Evolutionary conservation across 169 alveolate species (phyloP), one percentile per base, ranked within the genome.

Genomic region (Cytauxzoon felis): DNA sequence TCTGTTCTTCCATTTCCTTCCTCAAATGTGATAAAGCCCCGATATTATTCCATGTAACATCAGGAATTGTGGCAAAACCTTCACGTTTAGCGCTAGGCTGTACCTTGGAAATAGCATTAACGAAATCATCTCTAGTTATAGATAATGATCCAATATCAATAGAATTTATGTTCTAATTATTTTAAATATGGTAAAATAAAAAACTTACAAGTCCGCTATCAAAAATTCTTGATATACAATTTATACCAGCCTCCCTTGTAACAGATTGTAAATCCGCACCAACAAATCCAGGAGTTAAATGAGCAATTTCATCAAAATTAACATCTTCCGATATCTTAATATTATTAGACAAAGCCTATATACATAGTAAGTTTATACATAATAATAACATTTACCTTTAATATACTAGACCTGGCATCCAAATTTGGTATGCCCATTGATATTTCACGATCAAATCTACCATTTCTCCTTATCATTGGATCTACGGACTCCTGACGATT

Each of bases 401-500:
- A 66, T 30, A 95, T 96, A 36, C 90, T 89, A 43, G 68, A 61
- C 69, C 99, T 86, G 7, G 97, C 98, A 27, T 76, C 91, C 65
- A 73, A 82, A 56, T 88, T 92, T 24, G 99, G 99, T 33, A 98
- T 87, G 13, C 98, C 98, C 38, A 98, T 97, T 80, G 94, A 93
- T 36, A 90, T 72, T 38, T 75, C 87, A 23, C 82, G 68, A 52
- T 88, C 93, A 61, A 92, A 83, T 19, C 90, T 57, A 0, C 84
- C 99, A 26, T 98, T 98, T 42, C 99, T 88, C 57, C 97, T 79
- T 88, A 98, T 93, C 33, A 99, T 99, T 0, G 98, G 96, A 78
- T 98, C 99, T 42, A 98, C 90, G 30, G 93, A 93, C 80, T 98
- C 99, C 21, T 99, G 99, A 48, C 99, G 89, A 70, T 98, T 98